These are phyloP conservation scores for Cinnamomum chago DNA, from an alignment of 164 flowering plant species.

Conservation along the genomic window DNA sequence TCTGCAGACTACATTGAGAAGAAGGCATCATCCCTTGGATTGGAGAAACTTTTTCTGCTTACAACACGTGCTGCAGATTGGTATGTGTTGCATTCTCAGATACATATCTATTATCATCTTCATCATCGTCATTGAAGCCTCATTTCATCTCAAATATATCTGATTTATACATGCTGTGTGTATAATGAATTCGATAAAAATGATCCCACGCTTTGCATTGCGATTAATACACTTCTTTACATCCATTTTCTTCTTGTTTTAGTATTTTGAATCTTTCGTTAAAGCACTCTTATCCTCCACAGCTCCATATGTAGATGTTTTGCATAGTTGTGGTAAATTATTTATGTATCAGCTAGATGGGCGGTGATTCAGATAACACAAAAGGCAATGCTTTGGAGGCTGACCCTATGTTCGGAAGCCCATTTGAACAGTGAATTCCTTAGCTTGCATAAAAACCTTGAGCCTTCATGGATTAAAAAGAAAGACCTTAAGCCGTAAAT, in stretches of 20 bases:
- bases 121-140: too few species aligned
- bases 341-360: background rate
- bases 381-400: background rate
- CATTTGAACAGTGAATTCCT: background rate
- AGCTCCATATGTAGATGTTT: background rate
- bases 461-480: background rate
- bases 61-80: conserved; percentile 98
- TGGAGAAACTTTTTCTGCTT: conserved; percentile 79
- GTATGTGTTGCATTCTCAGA: conserved; percentile 32
- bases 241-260: too few species aligned
- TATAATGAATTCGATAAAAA: too few species aligned
- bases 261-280: background rate
- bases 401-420: background rate
- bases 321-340: background rate
- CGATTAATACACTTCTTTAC: too few species aligned
- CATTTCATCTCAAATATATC: too few species aligned
- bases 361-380: background rate
- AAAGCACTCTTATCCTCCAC: background rate
- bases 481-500: background rate
- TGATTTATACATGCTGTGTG: too few species aligned
- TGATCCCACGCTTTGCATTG: too few species aligned
- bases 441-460: too few species aligned
- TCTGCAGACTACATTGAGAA: conserved; percentile 91
- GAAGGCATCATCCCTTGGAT: conserved; percentile 73
- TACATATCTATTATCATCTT: too few species aligned